phyloP scores from a whole-genome alignment of 208 protist genomes.

The Leishmania arabica region DNA sequence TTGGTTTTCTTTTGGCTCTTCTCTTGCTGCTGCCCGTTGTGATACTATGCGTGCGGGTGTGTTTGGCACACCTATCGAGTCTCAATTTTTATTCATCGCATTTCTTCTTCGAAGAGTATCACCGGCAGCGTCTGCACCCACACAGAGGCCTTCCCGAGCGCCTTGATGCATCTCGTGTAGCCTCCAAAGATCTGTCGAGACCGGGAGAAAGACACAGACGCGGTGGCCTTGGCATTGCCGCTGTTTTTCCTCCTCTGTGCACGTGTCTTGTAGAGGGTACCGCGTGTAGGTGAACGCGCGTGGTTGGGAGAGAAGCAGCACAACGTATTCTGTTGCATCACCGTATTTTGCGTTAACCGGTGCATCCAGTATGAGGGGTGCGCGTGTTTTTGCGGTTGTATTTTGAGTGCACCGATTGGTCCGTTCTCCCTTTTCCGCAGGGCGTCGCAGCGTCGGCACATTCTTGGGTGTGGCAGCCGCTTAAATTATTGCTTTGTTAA shows the following conservation, averaged over 20 bases:
- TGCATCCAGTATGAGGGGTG: neutral
- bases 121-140: neutral
- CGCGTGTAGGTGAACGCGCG: neutral
- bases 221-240: neutral
- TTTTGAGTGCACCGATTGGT: neutral
- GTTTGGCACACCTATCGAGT: neutral
- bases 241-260: neutral
- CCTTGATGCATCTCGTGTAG: neutral
- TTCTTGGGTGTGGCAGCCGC: neutral
- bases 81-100: constrained; percentile 2
- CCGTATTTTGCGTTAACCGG: neutral
- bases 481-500: neutral
- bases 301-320: no score
- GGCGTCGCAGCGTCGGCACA: neutral
- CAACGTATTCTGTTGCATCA: neutral
- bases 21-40: constrained; percentile 13
- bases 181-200: neutral
- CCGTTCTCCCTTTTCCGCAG: neutral
- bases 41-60: neutral
- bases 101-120: neutral
- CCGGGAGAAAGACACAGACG: neutral
- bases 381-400: neutral
- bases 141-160: neutral
- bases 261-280: neutral
- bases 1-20: constrained; percentile 1